A percentile compares a stretch with the other conserved stretches of the same genome.
These are phyloP conservation scores for Rhododendron griersonianum DNA, from an alignment of 148 eudicot species.

Conservation along the genomic window DNA sequence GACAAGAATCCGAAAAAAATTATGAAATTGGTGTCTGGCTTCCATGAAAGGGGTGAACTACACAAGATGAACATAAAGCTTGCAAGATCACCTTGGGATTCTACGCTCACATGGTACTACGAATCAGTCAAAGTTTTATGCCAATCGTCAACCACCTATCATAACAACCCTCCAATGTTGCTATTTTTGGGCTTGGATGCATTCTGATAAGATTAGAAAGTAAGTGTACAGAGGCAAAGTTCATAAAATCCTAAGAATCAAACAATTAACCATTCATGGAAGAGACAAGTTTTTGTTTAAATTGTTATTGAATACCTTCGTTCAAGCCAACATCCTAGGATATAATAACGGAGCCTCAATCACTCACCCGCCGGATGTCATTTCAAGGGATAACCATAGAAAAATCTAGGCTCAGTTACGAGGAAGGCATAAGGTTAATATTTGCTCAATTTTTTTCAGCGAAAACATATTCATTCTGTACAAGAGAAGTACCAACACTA, in stretches of 20 bases:
- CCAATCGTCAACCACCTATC: background rate
- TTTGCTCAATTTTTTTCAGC: background rate
- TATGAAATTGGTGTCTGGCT: background rate
- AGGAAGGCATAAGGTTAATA: background rate
- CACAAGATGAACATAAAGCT: background rate
- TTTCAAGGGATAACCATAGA: background rate
- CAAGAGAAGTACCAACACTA: background rate
- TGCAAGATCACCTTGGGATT: background rate
- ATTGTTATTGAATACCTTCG: background rate
- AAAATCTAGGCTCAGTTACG: background rate
- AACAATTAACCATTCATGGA: background rate
- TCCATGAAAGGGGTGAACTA: background rate
- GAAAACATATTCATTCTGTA: background rate
- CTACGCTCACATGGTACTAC: background rate
- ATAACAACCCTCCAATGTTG: background rate
- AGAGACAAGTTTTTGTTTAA: background rate
- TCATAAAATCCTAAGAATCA: background rate
- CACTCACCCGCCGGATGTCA: background rate
- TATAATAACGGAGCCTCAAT: background rate
- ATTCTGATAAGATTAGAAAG: background rate
- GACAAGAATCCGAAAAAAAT: background rate
- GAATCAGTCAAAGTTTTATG: background rate
- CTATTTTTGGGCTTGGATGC: background rate
- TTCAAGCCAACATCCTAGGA: background rate
- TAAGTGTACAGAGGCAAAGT: background rate